Conservation (phyloP, 768 basidiomycete genomes). For the Rhodosporidiobolus odoratus region DNA sequence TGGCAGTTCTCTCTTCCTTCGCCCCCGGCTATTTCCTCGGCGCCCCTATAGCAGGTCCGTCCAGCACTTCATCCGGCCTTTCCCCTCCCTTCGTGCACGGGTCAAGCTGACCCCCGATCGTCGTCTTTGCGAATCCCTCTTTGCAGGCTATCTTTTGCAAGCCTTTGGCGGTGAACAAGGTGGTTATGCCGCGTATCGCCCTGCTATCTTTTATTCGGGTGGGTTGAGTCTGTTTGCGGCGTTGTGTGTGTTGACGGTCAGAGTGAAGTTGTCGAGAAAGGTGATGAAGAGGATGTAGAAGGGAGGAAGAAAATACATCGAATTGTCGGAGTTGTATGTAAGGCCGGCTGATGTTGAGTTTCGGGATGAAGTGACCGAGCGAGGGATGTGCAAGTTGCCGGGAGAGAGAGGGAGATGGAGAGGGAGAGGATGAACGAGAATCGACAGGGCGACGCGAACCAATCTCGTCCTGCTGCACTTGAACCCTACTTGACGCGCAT, state of each 20-base stretch:
- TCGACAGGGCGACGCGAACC: too few relatives aligned
- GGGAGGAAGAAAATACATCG: too few relatives aligned
- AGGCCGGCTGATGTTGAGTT: too few relatives aligned
- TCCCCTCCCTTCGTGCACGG: not conserved
- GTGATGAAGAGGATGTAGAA: not conserved
- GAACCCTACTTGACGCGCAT: too few relatives aligned
- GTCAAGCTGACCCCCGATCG: not conserved
- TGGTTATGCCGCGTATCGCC: conserved; percentile 38
- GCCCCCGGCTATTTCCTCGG: conserved; percentile 29
- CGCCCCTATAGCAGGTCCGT: conserved; percentile 36
- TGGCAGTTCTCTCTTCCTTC: not conserved
- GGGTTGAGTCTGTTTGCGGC: not conserved
- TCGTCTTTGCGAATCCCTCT: not conserved
- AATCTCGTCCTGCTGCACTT: too few relatives aligned
- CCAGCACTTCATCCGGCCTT: too few relatives aligned
- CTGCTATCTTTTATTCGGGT: conserved; percentile 40
- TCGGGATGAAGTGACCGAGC: too few relatives aligned
- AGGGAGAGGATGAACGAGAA: too few relatives aligned
- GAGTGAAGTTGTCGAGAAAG: not conserved
- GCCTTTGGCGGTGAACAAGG: conserved; percentile 38
- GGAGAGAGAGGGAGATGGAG: too few relatives aligned
- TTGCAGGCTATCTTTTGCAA: conserved; percentile 35
- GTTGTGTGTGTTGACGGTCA: not conserved
- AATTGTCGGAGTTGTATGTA: too few relatives aligned
- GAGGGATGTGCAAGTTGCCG: too few relatives aligned